phyloP scores from a whole-genome alignment of 352 stramenopile species.

The Phytophthora sp. region DNA sequence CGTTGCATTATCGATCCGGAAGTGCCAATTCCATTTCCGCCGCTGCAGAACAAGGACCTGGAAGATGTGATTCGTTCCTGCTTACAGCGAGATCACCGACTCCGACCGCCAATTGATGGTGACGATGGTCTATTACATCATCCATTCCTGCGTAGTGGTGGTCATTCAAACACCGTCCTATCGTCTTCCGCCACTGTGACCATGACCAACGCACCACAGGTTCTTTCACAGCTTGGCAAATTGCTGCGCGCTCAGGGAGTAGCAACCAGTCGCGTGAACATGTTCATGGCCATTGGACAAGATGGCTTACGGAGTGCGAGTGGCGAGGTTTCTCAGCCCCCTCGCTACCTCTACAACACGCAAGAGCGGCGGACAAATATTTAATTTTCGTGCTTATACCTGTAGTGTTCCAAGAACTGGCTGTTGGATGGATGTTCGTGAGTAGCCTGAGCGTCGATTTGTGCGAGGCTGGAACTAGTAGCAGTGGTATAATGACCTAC shows the following conservation, averaged over 20 bases:
- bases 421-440: conserved; percentile 11
- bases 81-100: conserved; percentile 82
- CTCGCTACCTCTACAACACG: conserved; percentile 61
- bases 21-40: conserved; percentile 91
- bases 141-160: conserved; percentile 66
- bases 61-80: conserved; percentile 89
- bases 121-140: conserved; percentile 81
- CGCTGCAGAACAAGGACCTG: conserved; percentile 80
- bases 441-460: conserved; percentile 1
- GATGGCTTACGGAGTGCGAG: conserved; percentile 39
- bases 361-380: conserved; percentile 73
- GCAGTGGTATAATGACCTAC: not conserved
- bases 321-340: conserved; percentile 9
- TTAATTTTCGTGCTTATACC: conserved; percentile 34
- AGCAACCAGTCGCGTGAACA: conserved; percentile 48
- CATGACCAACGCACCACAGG: conserved; percentile 42
- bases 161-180: conserved; percentile 27
- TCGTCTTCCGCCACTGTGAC: conserved; percentile 44
- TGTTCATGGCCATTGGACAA: conserved; percentile 59
- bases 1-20: conserved; percentile 94
- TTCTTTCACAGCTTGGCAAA: conserved; percentile 57
- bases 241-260: conserved; percentile 57
- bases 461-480: not conserved
- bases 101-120: conserved; percentile 83
- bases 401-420: conserved; percentile 1